Evolutionary conservation across 2,329 filamentous ascomycete species (phyloP).

Genomic region (Rutstroemia sp.): DNA sequence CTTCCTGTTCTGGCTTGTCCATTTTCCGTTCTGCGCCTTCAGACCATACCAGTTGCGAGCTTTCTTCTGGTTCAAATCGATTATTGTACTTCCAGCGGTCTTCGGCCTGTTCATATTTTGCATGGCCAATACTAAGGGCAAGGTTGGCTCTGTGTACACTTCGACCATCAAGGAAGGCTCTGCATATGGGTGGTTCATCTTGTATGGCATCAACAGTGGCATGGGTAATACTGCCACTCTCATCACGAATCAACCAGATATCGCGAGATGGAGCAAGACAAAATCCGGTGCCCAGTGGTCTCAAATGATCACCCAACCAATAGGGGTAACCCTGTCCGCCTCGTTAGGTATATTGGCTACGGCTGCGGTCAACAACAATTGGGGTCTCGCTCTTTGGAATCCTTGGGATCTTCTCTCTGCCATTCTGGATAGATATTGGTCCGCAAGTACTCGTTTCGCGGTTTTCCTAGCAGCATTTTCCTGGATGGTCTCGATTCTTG

Average conservation of each 20-base stretch:
- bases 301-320: conserved; percentile 31
- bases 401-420: conserved; percentile 41
- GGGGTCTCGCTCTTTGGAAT: conserved; percentile 33
- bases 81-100: conserved; percentile 31
- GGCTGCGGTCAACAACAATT: conserved; percentile 27
- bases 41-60: conserved; percentile 37
- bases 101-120: conserved; percentile 35
- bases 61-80: conserved; percentile 33
- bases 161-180: conserved; percentile 11
- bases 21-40: conserved; percentile 40
- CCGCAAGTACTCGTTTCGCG: conserved; percentile 35
- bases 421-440: conserved; percentile 24
- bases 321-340: conserved; percentile 14
- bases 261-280: conserved; percentile 33
- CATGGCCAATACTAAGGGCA: conserved; percentile 33
- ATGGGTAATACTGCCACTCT: conserved; percentile 34
- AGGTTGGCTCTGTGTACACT: conserved; percentile 22
- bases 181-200: conserved; percentile 31
- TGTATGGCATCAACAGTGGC: conserved; percentile 34
- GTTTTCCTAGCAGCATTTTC: conserved; percentile 39
- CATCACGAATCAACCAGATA: conserved; percentile 38
- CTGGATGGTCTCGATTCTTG: conserved; percentile 46
- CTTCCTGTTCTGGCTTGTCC: conserved; percentile 48
- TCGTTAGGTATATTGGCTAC: conserved; percentile 27
- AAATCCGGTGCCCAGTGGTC: conserved; percentile 32